These are phyloP conservation scores for Botryotinia globosa DNA, from an alignment of 2,329 filamentous ascomycete species.

Conservation along the genomic window DNA sequence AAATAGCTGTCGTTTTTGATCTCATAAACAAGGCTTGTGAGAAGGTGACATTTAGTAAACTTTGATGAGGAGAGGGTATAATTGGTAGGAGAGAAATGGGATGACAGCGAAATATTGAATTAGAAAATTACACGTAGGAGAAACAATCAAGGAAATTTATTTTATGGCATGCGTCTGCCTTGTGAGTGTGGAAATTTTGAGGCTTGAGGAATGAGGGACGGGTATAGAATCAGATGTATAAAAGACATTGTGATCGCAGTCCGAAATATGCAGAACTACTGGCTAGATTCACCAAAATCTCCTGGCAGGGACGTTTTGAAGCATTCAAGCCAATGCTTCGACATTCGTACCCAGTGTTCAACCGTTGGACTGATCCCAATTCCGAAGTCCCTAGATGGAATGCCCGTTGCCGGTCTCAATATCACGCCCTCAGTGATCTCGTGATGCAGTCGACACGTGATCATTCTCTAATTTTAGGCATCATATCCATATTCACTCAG, in stretches of 20 bases:
- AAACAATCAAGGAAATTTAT: constrained; percentile 5
- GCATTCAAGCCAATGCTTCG: no score
- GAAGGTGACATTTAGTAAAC: background rate
- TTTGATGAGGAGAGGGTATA: background rate
- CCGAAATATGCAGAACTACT: no score
- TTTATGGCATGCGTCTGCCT: background rate
- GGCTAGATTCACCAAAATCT: no score
- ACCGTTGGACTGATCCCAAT: no score
- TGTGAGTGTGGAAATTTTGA: background rate
- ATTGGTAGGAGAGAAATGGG: background rate
- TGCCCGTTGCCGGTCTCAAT: background rate
- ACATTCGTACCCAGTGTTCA: no score
- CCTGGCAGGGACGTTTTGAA: no score
- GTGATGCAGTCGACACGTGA: background rate
- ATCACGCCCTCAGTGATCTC: background rate
- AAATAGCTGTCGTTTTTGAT: background rate
- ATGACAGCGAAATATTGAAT: background rate
- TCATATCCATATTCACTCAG: background rate
- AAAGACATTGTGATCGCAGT: background rate
- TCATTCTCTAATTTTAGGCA: background rate
- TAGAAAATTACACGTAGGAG: constrained; percentile 3
- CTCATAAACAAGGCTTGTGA: background rate
- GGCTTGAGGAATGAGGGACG: background rate
- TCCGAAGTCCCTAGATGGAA: no score
- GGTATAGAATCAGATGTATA: background rate